Evolutionary conservation across 805 yeast genomes (phyloP).

Genomic region (Cyberlindnera subsufficiens): DNA sequence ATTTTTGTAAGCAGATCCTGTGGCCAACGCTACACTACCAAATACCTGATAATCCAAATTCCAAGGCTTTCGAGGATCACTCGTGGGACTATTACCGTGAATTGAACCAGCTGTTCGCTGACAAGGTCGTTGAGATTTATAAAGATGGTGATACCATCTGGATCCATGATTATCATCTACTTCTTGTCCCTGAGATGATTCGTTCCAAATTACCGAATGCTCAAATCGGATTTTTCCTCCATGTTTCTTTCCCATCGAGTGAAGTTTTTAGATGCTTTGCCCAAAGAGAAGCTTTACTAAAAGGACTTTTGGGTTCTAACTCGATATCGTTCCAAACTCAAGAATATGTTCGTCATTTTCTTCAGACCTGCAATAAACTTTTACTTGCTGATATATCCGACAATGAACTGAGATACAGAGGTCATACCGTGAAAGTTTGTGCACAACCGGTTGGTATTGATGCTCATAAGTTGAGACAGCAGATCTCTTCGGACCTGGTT

Average conservation of each 20-base stretch:
- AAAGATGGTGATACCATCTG: conserved; percentile 75
- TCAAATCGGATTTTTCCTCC: conserved; percentile 85
- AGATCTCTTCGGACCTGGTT: conserved; percentile 43
- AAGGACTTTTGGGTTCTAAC: conserved; percentile 87
- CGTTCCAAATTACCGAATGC: conserved; percentile 73
- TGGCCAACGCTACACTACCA: conserved; percentile 97
- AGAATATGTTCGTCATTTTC: conserved; percentile 90
- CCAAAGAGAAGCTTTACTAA: conserved; percentile 67
- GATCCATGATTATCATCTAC: conserved; percentile 91
- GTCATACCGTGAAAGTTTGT: conserved; percentile 48
- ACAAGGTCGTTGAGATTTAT: conserved; percentile 61
- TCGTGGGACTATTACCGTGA: conserved; percentile 82
- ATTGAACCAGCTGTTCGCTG: conserved; percentile 77
- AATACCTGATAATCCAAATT: conserved; percentile 90
- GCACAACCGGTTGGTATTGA: conserved; percentile 79
- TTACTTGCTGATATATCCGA: conserved; percentile 77
- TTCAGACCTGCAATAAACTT: conserved; percentile 82
- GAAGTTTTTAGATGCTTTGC: conserved; percentile 95
- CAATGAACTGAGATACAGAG: conserved; percentile 54
- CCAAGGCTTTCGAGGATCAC: conserved; percentile 92
- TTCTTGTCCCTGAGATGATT: conserved; percentile 82
- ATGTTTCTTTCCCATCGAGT: conserved; percentile 90
- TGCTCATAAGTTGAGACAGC: conserved; percentile 45
- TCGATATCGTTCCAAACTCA: conserved; percentile 84
- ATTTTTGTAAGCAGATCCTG: conserved; percentile 87